Evolutionary conservation across 2,329 filamentous ascomycete species (phyloP), one percentile per base, ranked within the genome.

Genomic region (Calonectria crousiana): DNA sequence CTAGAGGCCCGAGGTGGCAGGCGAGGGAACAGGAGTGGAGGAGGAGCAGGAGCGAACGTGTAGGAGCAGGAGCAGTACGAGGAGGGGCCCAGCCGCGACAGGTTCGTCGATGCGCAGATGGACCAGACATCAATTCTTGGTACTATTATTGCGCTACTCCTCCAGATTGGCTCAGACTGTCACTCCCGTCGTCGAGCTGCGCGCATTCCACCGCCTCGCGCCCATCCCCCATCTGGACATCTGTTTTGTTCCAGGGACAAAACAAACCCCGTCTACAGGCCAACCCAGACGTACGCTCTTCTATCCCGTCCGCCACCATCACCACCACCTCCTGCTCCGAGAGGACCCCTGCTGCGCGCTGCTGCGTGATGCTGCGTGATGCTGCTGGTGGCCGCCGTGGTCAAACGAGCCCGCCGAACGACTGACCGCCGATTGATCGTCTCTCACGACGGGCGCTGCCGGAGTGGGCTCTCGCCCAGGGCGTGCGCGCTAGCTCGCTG

Each of bases 341-440:
- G 44, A 47, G 72, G 76, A 67, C 67, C 75, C 78, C 76, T 60
- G 58, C 53, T 76, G 60, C 58, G 73, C 75, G 60, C 67, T 78
- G 26, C 67, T 69, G 73, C 72, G 74, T 73, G 56, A 41, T 78
- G 26, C 67, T 69, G 73, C 72, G 74, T 73, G 56, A 41, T 56
- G 28, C 52, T 56, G 52, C 30, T 41, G 56, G n/a, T 62, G 56
- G 56, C 34, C 56, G 56, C 34, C 56, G 34, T 69, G 38, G 65
- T 47, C 44, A 38, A 71, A 49, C 60, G 56, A 65, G 60, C 49
- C 66, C 71, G 67, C 58, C 64, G 49, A 66, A 72, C 75, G 76
- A 80, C 77, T 81, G 79, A 81, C 79, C 79, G 79, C 79, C 79
- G 79, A 75, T 81, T 81, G 78, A 77, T 73, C 70, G 67, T 70